phyloP scores from a whole-genome alignment of 345 rosid genomes.

The Citrus medica region DNA sequence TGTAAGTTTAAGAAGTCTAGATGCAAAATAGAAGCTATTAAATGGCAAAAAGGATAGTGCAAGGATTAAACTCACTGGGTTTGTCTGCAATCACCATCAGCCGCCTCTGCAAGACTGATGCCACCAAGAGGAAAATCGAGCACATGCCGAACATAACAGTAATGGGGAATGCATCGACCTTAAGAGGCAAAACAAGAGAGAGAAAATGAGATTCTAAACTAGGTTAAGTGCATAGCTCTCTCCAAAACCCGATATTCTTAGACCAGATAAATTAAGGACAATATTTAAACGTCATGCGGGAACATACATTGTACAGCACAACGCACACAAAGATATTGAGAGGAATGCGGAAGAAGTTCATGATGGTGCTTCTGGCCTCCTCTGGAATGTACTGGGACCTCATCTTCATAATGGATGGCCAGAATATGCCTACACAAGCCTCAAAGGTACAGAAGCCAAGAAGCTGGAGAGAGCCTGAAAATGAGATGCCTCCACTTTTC shows the following conservation, averaged over 20 bases:
- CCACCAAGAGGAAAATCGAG: constrained; percentile 94
- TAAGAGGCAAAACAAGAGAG: constrained; percentile 18
- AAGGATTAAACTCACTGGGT: constrained; percentile 55
- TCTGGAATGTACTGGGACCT: constrained; percentile 97
- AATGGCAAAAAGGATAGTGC: background rate
- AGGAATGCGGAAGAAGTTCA: constrained; percentile 97
- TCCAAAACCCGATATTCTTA: background rate
- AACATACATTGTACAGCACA: constrained; percentile 80
- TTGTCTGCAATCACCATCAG: constrained; percentile 72
- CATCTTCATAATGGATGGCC: constrained; percentile 99
- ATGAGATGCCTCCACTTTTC: constrained; percentile 69
- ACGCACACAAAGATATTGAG: constrained; percentile 89
- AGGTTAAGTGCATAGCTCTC: background rate
- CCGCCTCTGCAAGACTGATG: constrained; percentile 79
- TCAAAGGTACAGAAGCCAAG: constrained; percentile 91
- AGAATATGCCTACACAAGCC: constrained; percentile 90
- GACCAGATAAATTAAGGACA: background rate
- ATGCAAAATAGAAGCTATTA: background rate
- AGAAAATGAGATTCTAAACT: background rate
- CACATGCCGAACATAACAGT: constrained; percentile 98
- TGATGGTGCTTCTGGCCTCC: constrained; percentile 98
- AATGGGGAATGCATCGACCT: constrained; percentile 94
- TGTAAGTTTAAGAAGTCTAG: background rate
- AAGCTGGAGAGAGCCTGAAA: constrained; percentile 69
- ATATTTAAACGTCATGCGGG: constrained; percentile 2